Evolutionary conservation across 768 basidiomycete genomes (phyloP).

Genomic region (Neoboletus subvelutipes): DNA sequence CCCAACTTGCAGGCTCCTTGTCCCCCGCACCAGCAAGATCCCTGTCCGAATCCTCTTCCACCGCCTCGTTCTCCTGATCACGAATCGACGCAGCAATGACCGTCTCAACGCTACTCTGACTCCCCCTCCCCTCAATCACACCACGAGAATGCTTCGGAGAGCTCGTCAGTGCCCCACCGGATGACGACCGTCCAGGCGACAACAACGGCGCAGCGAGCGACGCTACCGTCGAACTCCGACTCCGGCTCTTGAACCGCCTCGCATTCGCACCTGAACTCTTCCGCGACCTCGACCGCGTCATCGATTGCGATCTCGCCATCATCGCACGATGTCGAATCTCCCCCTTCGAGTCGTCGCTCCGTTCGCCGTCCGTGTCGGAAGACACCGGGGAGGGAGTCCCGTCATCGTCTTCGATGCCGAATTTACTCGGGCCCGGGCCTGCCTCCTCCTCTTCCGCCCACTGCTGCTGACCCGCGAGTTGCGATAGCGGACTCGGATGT

Average conservation of each 20-base stretch:
- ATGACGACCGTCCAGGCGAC: conserved; percentile 20
- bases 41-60: conserved; percentile 18
- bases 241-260: conserved; percentile 40
- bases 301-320: conserved; percentile 23
- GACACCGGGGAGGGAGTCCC: conserved; percentile 60
- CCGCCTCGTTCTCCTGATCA: conserved; percentile 33
- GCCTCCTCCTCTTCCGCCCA: conserved; percentile 52
- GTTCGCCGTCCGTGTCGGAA: conserved; percentile 57
- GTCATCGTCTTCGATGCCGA: conserved; percentile 44
- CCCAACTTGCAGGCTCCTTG: conserved; percentile 27
- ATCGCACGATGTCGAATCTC: background rate
- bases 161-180: conserved; percentile 3
- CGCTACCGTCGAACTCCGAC: conserved; percentile 68
- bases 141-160: conserved; percentile 16
- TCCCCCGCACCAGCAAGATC: conserved; percentile 32
- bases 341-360: conserved; percentile 32
- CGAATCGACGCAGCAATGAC: conserved; percentile 58
- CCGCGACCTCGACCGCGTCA: conserved; percentile 32
- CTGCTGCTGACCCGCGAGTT: conserved; percentile 49
- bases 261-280: conserved; percentile 26
- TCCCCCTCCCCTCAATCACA: conserved; percentile 46
- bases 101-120: conserved; percentile 69
- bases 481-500: conserved; percentile 67
- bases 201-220: conserved; percentile 46
- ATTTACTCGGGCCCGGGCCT: background rate